phyloP scores from a whole-genome alignment of 202 grass and related monocot genomes.

The Dendrocalamus latiflorus region DNA sequence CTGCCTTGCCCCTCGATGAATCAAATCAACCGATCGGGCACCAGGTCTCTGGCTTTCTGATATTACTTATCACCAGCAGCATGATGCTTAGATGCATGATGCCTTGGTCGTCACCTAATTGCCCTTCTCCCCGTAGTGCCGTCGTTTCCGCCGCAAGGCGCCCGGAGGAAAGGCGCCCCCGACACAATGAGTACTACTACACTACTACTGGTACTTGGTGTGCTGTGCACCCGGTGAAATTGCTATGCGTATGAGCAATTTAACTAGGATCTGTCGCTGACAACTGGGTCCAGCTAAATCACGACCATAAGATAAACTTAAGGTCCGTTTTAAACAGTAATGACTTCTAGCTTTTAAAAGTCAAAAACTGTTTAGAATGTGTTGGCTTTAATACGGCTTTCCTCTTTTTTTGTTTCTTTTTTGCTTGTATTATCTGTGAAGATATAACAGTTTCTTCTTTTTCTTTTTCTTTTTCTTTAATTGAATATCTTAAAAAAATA shows the following conservation, averaged over 20 bases:
- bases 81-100: not conserved
- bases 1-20: not conserved
- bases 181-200: not conserved
- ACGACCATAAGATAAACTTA: too few species aligned
- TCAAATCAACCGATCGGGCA: not conserved
- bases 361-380: too few species aligned
- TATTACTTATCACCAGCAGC: not conserved
- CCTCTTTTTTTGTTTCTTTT: too few species aligned
- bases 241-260: not conserved
- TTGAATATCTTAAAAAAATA: too few species aligned
- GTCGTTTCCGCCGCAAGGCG: not conserved
- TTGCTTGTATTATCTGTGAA: too few species aligned
- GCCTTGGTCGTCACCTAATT: not conserved
- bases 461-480: too few species aligned
- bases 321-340: too few species aligned
- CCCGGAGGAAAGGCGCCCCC: not conserved
- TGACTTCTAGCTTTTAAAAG: too few species aligned
- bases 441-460: too few species aligned
- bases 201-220: not conserved
- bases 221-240: not conserved
- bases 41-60: not conserved
- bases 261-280: not conserved
- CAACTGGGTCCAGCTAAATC: not conserved
- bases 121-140: not conserved
- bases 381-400: too few species aligned